Base-by-base conservation (phyloP, 1,284 basidiomycete species). In the Cryptococcus neoformans region DNA sequence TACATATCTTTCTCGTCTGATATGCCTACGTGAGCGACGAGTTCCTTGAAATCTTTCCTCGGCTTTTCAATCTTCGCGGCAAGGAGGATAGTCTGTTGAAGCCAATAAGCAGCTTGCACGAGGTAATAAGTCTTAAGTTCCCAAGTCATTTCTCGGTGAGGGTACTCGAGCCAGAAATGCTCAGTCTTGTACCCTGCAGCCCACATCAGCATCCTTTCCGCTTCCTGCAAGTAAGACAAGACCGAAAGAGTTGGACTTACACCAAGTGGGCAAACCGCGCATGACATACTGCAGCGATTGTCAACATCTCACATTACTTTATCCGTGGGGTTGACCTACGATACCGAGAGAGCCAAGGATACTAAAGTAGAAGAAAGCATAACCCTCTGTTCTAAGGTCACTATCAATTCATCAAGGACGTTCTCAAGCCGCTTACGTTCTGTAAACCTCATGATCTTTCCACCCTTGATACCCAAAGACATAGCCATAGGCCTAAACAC, bases 51-150 rank as follows among this genome's bases (percentile, higher is more conserved):
- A 76, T 98, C 94, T 75, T 92, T 94, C 54, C 94, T 84, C 0
- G 94, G 94, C 73, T 95, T 96, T 76, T 98, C 94, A 14, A 98
- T 83, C 41, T 86, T 81, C 11, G 95, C 81, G 1, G 90, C 80
- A 40, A 98, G 83, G 11, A 99, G 87, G 38, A 98, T 79, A 57
- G 95, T 84, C 75, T 99, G 93, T 72, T 99, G 94, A 53, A 86
- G 83, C 95, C 95, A 99, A 75, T 97, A 97, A 2, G 92, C 82
- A 49, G 85, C 82, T 73, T 92, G 89, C 78, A 90, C 84, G 55
- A 99, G 84, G 74, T 99, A 99, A 80, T 97, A 98, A 39, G 83
- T 78, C 79, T 99, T 99, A 63, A 98, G 80, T 61, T 86, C 83
- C 2, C 86, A 84, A 41, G 84, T 85, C 90, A 99, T 92, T 58